Percentiles rank a stretch among this genome's conserved stretches.
phyloP scores from a whole-genome alignment of 2,329 filamentous ascomycete genomes.

The Dactylella cylindrospora region DNA sequence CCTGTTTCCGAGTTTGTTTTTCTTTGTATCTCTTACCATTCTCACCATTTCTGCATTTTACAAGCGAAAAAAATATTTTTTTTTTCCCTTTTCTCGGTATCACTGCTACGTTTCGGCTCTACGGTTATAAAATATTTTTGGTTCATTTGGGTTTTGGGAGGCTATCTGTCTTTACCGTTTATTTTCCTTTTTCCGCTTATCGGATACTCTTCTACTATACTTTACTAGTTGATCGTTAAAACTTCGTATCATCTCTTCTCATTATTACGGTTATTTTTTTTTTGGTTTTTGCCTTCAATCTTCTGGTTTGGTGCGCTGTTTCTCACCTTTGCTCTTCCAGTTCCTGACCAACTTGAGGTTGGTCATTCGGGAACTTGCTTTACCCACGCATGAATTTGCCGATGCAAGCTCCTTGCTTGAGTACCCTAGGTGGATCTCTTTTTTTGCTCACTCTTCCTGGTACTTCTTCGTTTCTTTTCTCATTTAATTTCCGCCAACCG shows the following conservation, averaged over 20 bases:
- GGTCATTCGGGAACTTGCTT: too few species aligned
- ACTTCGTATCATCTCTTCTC: not conserved
- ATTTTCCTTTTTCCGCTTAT: not conserved
- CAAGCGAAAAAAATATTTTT: not conserved
- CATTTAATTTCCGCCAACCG: conserved; percentile 16
- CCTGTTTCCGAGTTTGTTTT: conserved; percentile 2
- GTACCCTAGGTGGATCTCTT: not conserved
- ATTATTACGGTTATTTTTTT: not conserved
- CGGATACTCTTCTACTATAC: not conserved
- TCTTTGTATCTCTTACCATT: not conserved
- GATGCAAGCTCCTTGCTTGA: too few species aligned
- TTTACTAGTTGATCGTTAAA: not conserved
- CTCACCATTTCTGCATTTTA: too few species aligned
- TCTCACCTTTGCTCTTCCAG: too few species aligned
- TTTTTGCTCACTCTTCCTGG: not conserved
- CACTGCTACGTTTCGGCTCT: too few species aligned
- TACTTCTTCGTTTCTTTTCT: conserved; percentile 2
- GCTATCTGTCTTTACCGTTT: not conserved
- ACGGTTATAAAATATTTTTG: too few species aligned
- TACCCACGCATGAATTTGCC: too few species aligned
- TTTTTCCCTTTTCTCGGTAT: not conserved
- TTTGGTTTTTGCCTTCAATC: not conserved
- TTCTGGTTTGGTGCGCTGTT: too few species aligned
- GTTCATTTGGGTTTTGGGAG: too few species aligned
- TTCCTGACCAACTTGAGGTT: too few species aligned